phyloP scores from a whole-genome alignment of 2,329 filamentous ascomycete species.

The Aureobasidium vineae region DNA sequence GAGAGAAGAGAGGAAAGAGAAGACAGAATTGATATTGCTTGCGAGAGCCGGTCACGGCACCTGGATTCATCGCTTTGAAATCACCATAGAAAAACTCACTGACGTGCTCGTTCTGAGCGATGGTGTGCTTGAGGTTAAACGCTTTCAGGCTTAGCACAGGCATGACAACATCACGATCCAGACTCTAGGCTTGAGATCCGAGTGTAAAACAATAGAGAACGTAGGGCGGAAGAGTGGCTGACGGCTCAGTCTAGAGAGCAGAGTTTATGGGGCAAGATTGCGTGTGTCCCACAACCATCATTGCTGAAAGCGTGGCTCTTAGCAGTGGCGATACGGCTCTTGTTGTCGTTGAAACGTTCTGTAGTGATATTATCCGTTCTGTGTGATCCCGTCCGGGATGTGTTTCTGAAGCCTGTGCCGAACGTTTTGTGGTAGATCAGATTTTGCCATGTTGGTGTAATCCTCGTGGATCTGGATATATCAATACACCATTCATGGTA shows the following conservation, averaged over 20 bases:
- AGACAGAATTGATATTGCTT: slow-evolving; percentile 26
- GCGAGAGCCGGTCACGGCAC: slow-evolving; percentile 26
- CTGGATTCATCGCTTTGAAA: slow-evolving; percentile 27
- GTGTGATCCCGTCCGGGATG: neutral
- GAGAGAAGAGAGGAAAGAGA: slow-evolving; percentile 20
- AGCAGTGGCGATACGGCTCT: no score
- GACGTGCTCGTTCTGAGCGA: slow-evolving; percentile 6
- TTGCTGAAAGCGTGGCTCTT: no score
- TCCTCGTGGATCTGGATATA: neutral
- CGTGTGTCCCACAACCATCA: neutral
- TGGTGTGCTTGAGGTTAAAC: neutral
- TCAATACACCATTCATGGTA: slow-evolving; percentile 12
- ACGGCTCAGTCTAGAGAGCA: neutral
- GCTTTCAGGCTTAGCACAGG: neutral
- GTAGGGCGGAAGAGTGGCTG: neutral
- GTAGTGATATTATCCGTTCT: neutral
- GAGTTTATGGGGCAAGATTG: neutral
- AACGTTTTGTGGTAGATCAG: neutral
- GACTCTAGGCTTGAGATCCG: neutral
- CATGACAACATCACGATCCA: neutral
- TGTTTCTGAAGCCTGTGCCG: neutral
- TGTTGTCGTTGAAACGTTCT: neutral
- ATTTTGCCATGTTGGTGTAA: neutral
- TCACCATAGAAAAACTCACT: slow-evolving; percentile 26
- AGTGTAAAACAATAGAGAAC: neutral